A percentile compares a stretch with the other conserved stretches of the same genome.
These are phyloP conservation scores for Russula sp. DNA, from an alignment of 768 basidiomycete species.

Conservation along the genomic window DNA sequence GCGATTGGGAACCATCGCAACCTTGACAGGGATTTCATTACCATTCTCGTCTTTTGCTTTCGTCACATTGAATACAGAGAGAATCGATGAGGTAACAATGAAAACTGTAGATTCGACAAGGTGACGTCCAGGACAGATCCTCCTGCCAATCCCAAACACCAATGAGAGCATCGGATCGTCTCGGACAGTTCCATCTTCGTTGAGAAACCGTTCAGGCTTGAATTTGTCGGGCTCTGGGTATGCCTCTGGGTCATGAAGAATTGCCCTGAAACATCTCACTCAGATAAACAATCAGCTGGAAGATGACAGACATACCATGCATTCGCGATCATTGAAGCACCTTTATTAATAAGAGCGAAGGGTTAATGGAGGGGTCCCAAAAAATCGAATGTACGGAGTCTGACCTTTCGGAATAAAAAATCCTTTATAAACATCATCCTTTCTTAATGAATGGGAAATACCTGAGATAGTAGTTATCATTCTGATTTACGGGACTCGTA, in stretches of 20 bases:
- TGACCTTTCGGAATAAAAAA: conserved; percentile 19
- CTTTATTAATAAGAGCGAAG: background rate
- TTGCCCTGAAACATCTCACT: conserved; percentile 22
- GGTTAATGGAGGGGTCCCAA: background rate
- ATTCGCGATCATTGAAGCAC: background rate
- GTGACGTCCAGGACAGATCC: conserved; percentile 29
- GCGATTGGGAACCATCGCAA: background rate
- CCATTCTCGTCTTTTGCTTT: conserved; percentile 17
- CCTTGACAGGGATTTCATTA: background rate
- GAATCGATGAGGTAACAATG: background rate
- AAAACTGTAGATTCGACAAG: background rate
- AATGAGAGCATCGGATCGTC: conserved; percentile 12
- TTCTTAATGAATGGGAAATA: background rate
- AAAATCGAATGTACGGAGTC: background rate
- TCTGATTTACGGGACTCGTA: background rate
- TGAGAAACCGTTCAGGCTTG: conserved; percentile 46
- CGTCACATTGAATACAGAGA: conserved; percentile 3
- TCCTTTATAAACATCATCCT: conserved; percentile 2
- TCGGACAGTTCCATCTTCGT: conserved; percentile 16
- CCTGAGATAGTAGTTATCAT: background rate
- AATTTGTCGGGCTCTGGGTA: conserved; percentile 34
- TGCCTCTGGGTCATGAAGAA: conserved; percentile 45
- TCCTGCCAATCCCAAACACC: conserved; percentile 28
- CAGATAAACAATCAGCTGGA: background rate
- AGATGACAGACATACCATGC: background rate